Base-by-base conservation (phyloP, 345 rosid species). In the Camelina sativa region DNA sequence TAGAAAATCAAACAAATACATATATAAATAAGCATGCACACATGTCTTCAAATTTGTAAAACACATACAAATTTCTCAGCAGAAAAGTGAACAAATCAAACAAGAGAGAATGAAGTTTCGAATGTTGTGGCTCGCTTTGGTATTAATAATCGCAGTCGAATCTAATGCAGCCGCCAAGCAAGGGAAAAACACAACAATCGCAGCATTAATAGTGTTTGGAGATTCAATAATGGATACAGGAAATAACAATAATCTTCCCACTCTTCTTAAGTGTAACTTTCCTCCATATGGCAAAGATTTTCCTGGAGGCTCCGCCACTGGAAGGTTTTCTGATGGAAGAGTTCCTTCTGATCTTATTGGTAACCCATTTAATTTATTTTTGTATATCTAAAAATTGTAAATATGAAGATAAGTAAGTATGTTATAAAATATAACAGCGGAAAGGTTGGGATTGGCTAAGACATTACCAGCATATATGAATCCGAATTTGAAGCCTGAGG, bases 381-480 rank as follows among this genome's bases (percentile, higher is more conserved):
- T 11, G 22, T 4, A 11, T 43, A 3, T 25, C 28, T 25, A 3
- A 25, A 25, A 3, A 12, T 41, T 20, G 9, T 34, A 34, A 34
- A 34, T 23, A 23, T 23, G 25, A 23, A 23, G 16, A 62, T 40
- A 40, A 12, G 13, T 40, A 41, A 8, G 13, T 17, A 38, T 72
- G 8, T 12, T 17, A 2, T 5, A 13, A 19, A 19, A 11, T 44
- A 17, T 63, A 43, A n/a, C 72, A 87, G 92, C 75, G 1, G 85
- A 80, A 72, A 80, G 73, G 48, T 32, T 87, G 37, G 89, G 90
- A 71, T 71, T 90, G 28, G 84, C 79, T 41, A 82, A 75, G 6
- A 37, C 65, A 6, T 85, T 58, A 34, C 93, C 93, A 1, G 75
- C 91, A 34, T 90, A 85, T 74, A 32, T 85, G 37, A 88, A 81